These are phyloP conservation scores for Termitomyces eurrhizus DNA, from an alignment of 768 basidiomycete genomes.

Conservation along the genomic window DNA sequence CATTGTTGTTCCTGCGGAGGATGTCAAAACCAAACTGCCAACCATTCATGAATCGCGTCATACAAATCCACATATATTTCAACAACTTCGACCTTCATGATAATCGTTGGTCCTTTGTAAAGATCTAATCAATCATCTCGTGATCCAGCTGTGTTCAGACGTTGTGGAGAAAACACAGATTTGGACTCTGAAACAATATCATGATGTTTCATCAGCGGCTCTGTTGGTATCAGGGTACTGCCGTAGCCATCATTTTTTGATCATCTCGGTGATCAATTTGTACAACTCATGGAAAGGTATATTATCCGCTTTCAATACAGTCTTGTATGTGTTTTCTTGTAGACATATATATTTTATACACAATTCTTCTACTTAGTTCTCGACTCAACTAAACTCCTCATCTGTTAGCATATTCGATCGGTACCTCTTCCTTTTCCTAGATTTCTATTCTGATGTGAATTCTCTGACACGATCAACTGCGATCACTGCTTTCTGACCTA, in stretches of 20 bases:
- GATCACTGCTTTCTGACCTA: not conserved
- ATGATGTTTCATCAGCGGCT: not conserved
- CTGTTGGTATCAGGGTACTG: not conserved
- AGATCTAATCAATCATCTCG: not conserved
- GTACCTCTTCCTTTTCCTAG: not conserved
- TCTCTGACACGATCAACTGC: not conserved
- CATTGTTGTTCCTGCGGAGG: too few species aligned
- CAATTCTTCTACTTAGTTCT: not conserved
- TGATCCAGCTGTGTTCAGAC: too few species aligned
- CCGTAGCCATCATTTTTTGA: not conserved
- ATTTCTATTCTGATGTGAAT: not conserved
- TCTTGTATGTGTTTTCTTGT: not conserved
- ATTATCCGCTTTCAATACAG: not conserved
- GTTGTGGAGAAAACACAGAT: not conserved
- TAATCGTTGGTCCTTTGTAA: not conserved
- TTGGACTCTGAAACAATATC: not conserved
- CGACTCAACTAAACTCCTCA: conserved; percentile 10
- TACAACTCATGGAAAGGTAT: not conserved
- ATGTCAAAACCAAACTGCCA: too few species aligned
- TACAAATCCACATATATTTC: too few species aligned
- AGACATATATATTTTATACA: not conserved
- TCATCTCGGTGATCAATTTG: not conserved
- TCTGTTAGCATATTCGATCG: not conserved
- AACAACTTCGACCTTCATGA: too few species aligned
- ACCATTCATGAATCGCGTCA: too few species aligned